Base-by-base conservation (phyloP, 345 rosid species). In the Punica granatum region DNA sequence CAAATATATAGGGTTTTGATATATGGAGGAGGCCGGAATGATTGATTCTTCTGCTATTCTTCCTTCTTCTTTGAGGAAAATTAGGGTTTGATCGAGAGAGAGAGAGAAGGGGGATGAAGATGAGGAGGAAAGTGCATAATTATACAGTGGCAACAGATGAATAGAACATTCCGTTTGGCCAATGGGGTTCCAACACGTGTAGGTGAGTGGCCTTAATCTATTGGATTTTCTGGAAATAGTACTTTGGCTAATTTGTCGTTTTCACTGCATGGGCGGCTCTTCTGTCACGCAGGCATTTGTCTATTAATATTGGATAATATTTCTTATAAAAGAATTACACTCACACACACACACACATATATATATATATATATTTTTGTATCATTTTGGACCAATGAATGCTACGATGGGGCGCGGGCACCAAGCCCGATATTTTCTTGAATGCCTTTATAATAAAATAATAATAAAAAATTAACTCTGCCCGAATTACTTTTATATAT, bases 21-120 rank as follows among this genome's bases (percentile, higher is more conserved):
- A 18, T 31, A 32, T 7, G 8, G 69, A 66, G 15, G 16, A 28
- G 4, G 19, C 9, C 4, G 49, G 3, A 23, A 25, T n/a, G 59
- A 25, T 23, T 30, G 8, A 10, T 54, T 56, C 18, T 11, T 26
- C 33, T 14, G 26, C 33, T 56, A 19, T 23, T 49, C 19, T 13
- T 26, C 18, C 11, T 51, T 28, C 33, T 56, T 30, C 34, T 30
- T 15, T 19, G 54, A 48, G 36, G 65, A 43, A 36, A n/a, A 41
- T 16, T 44, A 68, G 71, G 60, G 71, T 60, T 60, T 44, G 63
- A 37, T 60, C 16, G 42, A 34, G 42, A 30, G 43, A 28, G 60
- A 21, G 60, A 46, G 31, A 42, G 41, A 35, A 16, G 19, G 63
- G 63, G 31, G n/a, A n/a, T 33, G 65, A 39, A 62, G 65, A 62